phyloP scores from a whole-genome alignment of 768 basidiomycete genomes.

The Lyophyllum semitale region DNA sequence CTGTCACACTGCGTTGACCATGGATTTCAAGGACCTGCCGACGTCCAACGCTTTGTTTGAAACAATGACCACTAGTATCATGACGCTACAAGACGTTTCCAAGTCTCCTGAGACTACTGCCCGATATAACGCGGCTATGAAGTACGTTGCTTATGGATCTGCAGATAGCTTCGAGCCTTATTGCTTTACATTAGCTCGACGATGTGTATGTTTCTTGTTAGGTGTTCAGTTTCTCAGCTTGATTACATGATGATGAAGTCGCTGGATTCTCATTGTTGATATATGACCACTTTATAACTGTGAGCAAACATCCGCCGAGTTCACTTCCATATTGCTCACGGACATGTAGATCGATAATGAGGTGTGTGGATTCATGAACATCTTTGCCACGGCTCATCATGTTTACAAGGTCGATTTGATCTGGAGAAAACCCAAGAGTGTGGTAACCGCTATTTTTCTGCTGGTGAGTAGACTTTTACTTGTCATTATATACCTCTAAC shows the following conservation, averaged over 20 bases:
- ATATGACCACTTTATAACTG: constrained; percentile 14
- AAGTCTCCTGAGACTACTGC: not conserved
- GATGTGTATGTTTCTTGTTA: constrained; percentile 3
- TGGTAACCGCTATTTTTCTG: constrained; percentile 9
- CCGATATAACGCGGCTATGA: not conserved
- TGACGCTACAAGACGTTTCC: not conserved
- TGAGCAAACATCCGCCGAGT: not conserved
- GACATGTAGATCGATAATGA: constrained; percentile 10
- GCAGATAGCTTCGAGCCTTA: not conserved
- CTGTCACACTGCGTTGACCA: not conserved
- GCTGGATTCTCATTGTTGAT: constrained; percentile 13
- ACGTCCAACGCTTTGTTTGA: not conserved
- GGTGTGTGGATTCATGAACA: not conserved
- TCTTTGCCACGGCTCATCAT: not conserved
- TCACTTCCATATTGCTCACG: not conserved
- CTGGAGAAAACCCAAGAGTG: constrained; percentile 12
- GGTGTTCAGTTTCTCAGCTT: not conserved
- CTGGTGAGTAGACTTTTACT: constrained; percentile 1
- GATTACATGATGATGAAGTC: not conserved
- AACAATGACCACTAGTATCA: not conserved
- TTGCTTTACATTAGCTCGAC: not conserved
- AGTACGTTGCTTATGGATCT: not conserved
- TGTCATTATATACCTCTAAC: not conserved
- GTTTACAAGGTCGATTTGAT: constrained; percentile 10
- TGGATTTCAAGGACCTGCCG: not conserved